Evolutionary conservation across 108 stramenopile genomes (phyloP).

Genomic region (Pseudonitzschia multistriata): DNA sequence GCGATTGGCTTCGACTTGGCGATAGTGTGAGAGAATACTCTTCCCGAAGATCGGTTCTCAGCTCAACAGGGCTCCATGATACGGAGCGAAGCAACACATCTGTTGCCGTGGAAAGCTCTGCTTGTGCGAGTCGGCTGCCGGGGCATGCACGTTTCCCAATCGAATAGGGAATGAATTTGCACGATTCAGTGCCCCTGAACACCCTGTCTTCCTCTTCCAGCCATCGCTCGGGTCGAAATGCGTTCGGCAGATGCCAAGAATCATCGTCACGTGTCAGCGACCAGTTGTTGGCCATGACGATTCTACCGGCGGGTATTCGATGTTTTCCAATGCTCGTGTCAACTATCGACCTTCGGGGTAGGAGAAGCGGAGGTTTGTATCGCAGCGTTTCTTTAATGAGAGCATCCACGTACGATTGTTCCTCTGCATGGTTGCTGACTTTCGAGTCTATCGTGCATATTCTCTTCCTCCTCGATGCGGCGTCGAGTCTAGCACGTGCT

Average conservation of each 20-base stretch:
- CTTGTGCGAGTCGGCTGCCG: not conserved
- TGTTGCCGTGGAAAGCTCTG: not conserved
- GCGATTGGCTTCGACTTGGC: not conserved
- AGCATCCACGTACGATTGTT: slow-evolving; percentile 1
- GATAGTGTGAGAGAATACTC: slow-evolving; percentile 12
- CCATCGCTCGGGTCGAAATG: slow-evolving; percentile 10
- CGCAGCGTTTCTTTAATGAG: slow-evolving; percentile 4
- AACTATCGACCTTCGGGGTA: slow-evolving; percentile 1
- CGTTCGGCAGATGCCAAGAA: not conserved
- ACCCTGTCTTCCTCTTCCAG: not conserved
- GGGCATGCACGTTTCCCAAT: slow-evolving; percentile 6
- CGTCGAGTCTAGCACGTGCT: slow-evolving; percentile 4
- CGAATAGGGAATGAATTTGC: slow-evolving; percentile 10
- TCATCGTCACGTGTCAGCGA: not conserved
- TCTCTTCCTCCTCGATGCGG: not conserved
- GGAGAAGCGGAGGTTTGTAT: slow-evolving; percentile 9
- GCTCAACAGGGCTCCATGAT: not conserved
- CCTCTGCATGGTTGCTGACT: not conserved
- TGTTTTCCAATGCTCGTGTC: slow-evolving; percentile 5
- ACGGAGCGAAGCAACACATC: not conserved
- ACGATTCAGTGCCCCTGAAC: not conserved
- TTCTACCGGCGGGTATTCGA: not conserved
- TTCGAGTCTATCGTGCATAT: not conserved
- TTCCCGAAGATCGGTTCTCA: not conserved
- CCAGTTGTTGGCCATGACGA: slow-evolving; percentile 14